A percentile compares a stretch with the other conserved stretches of the same genome.
phyloP scores from a whole-genome alignment of 129 eudicot genomes.

The Erigeron canadensis region DNA sequence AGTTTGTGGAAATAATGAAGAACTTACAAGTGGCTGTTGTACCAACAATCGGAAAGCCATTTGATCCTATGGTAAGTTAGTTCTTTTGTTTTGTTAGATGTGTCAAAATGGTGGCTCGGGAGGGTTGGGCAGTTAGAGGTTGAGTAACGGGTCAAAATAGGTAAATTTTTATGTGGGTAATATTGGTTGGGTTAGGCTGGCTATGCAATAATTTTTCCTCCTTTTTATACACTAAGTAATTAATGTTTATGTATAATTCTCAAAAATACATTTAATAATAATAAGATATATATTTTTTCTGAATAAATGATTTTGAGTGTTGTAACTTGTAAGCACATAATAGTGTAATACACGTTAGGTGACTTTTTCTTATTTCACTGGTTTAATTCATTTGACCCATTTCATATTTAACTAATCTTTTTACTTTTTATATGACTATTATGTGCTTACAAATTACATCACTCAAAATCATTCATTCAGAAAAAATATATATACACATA shows the following conservation, averaged over 20 bases:
- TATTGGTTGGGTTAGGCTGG: background rate
- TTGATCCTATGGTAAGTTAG: constrained; percentile 77
- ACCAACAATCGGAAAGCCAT: constrained; percentile 89
- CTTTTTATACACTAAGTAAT: no score
- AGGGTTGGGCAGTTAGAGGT: background rate
- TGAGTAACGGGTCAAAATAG: background rate
- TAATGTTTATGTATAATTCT: no score
- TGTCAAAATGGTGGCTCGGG: background rate
- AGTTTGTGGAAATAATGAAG: constrained; percentile 91
- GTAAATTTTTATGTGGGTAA: background rate
- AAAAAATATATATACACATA: no score
- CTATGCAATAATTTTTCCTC: background rate
- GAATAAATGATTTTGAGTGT: background rate
- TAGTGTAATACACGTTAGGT: no score
- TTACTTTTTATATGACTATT: no score
- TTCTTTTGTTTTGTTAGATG: background rate
- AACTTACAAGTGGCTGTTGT: constrained; percentile 83
- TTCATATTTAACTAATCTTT: background rate
- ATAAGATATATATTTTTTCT: no score
- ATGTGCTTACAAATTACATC: no score
- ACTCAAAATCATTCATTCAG: no score
- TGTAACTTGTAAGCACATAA: background rate
- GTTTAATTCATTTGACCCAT: background rate
- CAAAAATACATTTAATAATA: no score
- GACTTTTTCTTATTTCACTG: no score